A percentile compares a stretch with the other conserved stretches of the same genome.
These are phyloP conservation scores for Thalassiosira mediterranea DNA, from an alignment of 352 stramenopile genomes.

Conservation along the genomic window DNA sequence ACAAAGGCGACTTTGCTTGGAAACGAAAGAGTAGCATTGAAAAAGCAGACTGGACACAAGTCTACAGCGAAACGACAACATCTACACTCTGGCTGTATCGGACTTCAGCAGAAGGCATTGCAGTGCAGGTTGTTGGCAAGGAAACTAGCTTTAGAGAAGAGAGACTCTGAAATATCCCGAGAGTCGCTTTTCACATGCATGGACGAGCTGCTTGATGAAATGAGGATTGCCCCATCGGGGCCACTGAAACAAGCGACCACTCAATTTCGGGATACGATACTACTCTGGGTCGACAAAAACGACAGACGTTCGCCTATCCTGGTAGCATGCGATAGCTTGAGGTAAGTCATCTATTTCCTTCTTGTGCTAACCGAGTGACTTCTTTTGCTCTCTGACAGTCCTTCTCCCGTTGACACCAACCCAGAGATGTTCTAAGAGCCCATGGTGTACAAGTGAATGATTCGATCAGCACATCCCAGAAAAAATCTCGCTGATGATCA, in stretches of 20 bases:
- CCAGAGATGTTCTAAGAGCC: conserved; percentile 60
- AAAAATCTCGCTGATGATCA: too few species aligned
- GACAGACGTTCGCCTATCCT: conserved; percentile 36
- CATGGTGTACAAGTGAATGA: conserved; percentile 66
- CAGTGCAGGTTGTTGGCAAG: conserved; percentile 55
- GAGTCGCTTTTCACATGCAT: conserved; percentile 19
- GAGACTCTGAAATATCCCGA: conserved; percentile 4
- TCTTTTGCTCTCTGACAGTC: too few species aligned
- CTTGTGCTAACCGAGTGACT: too few species aligned
- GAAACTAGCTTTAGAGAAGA: conserved; percentile 54
- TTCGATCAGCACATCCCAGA: conserved; percentile 31
- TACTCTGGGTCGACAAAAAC: conserved; percentile 32
- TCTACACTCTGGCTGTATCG: conserved; percentile 9
- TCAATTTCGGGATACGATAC: conserved; percentile 45
- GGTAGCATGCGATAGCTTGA: conserved; percentile 56
- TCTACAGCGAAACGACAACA: conserved; percentile 7
- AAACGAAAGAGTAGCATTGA: conserved; percentile 48
- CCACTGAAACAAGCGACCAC: conserved; percentile 35
- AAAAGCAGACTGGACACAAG: conserved; percentile 22
- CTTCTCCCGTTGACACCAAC: too few species aligned
- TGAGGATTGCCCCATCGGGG: conserved; percentile 15
- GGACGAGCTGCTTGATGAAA: conserved; percentile 30
- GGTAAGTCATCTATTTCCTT: too few species aligned
- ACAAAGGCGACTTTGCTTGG: conserved; percentile 25
- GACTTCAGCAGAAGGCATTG: conserved; percentile 52